phyloP scores from a whole-genome alignment of 179 eudicot species.

The Gypsophila paniculata region DNA sequence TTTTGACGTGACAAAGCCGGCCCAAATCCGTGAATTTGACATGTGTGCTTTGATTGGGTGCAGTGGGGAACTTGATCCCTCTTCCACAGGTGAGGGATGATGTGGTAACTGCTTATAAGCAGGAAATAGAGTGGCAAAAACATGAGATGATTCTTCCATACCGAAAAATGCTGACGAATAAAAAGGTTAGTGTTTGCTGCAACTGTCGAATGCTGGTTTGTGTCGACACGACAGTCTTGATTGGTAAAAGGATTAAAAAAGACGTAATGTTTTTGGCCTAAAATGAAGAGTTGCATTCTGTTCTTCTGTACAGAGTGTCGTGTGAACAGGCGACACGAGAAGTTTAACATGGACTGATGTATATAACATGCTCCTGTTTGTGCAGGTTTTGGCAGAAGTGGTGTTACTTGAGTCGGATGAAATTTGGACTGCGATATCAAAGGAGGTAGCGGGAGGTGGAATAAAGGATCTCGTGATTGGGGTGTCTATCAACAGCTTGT shows the following conservation, averaged over 20 bases:
- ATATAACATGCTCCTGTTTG: neutral
- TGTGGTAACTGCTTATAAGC: constrained; percentile 58
- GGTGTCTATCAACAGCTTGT: constrained; percentile 68
- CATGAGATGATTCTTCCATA: constrained; percentile 64
- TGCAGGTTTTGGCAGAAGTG: constrained; percentile 65
- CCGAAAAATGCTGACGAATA: constrained; percentile 41
- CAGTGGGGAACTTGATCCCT: constrained; percentile 84
- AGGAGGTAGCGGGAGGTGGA: constrained; percentile 33
- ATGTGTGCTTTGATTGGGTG: constrained; percentile 11
- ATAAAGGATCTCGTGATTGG: constrained; percentile 75
- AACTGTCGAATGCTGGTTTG: neutral
- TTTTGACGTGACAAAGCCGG: too few relatives aligned
- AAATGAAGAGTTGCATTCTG: neutral
- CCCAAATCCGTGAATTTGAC: neutral
- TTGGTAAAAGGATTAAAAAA: neutral
- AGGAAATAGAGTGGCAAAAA: constrained; percentile 78
- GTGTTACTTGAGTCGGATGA: constrained; percentile 73
- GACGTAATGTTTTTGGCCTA: neutral
- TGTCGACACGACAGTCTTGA: neutral
- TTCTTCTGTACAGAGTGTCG: neutral
- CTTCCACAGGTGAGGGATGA: constrained; percentile 73
- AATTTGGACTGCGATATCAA: constrained; percentile 44
- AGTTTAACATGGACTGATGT: neutral
- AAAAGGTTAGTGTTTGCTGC: constrained; percentile 37
- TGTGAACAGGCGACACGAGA: neutral